Percentiles rank a stretch among this genome's conserved stretches.
Evolutionary conservation across 2,329 filamentous ascomycete species (phyloP).

Genomic region (Phyllachora maydis): DNA sequence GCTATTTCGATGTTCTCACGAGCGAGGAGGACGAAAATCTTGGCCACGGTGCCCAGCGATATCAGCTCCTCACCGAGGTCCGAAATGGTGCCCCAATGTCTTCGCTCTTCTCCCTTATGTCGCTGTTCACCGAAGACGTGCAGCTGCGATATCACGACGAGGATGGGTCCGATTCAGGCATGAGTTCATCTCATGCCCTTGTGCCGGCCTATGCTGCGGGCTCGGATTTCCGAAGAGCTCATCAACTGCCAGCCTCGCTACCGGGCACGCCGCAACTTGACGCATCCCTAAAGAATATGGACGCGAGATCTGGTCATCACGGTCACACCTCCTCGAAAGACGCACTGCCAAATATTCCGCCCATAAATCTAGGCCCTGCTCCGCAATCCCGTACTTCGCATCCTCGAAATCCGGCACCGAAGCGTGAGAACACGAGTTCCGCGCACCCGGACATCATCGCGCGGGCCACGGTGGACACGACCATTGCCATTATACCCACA

Average conservation of each 20-base stretch:
- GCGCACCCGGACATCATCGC: conserved; percentile 94
- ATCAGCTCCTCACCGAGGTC: conserved; percentile 89
- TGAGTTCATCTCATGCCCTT: conserved; percentile 8
- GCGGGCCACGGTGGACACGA: conserved; percentile 89
- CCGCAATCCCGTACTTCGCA: conserved; percentile 7
- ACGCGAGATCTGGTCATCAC: too few species aligned
- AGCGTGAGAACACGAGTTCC: conserved; percentile 40
- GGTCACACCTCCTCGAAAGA: too few species aligned
- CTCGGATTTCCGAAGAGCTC: conserved; percentile 10
- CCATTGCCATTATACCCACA: conserved; percentile 93
- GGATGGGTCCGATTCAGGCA: conserved; percentile 16
- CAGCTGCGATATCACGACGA: conserved; percentile 56
- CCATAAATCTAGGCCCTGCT: conserved; percentile 45
- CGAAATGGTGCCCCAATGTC: conserved; percentile 98
- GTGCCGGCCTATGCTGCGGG: conserved; percentile 10
- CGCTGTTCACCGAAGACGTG: conserved; percentile 89
- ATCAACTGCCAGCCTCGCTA: conserved; percentile 14
- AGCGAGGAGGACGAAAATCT: conserved; percentile 47
- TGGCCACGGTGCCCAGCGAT: conserved; percentile 53
- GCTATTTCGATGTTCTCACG: conserved; percentile 18
- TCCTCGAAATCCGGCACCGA: conserved; percentile 17
- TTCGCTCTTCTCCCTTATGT: conserved; percentile 91
- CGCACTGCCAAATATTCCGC: conserved; percentile 59
- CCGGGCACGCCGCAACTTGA: conserved; percentile 18
- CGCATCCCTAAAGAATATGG: conserved; percentile 6